Base-by-base conservation (phyloP, 2,329 filamentous ascomycete genomes). In the Colletotrichum incanum region DNA sequence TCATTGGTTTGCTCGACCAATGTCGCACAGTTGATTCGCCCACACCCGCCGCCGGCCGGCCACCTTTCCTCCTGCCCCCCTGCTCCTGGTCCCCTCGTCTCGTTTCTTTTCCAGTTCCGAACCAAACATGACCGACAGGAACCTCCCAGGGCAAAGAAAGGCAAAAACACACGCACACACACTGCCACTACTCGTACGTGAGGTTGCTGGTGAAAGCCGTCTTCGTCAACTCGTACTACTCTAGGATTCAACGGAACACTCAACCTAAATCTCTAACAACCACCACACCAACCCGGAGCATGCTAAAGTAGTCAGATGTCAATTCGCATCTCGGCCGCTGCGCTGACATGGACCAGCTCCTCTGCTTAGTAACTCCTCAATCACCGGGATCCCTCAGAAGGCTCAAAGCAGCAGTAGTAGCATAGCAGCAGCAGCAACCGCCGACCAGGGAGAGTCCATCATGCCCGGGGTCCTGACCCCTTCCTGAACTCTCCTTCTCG, bases 11-110 rank as follows among this genome's bases (percentile, higher is more conserved):
- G n/a, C 41, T 49, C 49, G 39, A n/a, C 54, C 65, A 72, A 69
- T 72, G 69, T 69, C 55, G 65, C 34, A 49, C 50, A 69, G 59
- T 52, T 69, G 65, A 69, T 72, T 69, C 59, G 69, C 65, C 65
- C 43, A 59, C 49, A 28, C 58, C 34, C 34, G 34, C 34, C 34
- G 34, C 34, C 45, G 45, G 18, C 39, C 23, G 39, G 18, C n/a
- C 9, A 5, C 20, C 18, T 8, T 47, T 20, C 9, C 8, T 45
- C 6, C 16, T 43, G 4, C 20, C 9, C 11, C 34, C 31, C 28
- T 23, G 28, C 31, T 37, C 31, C 16, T 18, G 45, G 31, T 39
- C 28, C 45, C 59, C 12, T 49, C 14, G 59, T 62, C 43, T 62
- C 5, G 59, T 62, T 62, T 62, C 59, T 31, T 62, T 50, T 62